Conservation (phyloP, 179 eudicot species). For the Carnegiea gigantea region DNA sequence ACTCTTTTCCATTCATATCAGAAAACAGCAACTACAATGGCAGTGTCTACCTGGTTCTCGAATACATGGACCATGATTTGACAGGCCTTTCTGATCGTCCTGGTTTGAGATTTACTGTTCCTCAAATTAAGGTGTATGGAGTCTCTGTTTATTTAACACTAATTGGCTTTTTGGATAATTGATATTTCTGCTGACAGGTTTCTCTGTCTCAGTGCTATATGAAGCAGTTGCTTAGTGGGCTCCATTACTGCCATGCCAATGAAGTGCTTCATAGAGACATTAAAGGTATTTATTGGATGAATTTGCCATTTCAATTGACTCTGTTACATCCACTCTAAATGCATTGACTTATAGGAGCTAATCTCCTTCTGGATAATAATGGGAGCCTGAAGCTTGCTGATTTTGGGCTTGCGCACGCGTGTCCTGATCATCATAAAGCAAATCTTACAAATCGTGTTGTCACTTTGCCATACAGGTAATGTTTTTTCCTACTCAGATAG, state of each 20-base stretch:
- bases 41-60: slow-evolving; percentile 33
- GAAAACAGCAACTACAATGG: slow-evolving; percentile 33
- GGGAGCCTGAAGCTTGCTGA: slow-evolving; percentile 35
- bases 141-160: background rate
- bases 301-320: background rate
- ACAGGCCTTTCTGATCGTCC: slow-evolving; percentile 42
- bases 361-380: too few species aligned
- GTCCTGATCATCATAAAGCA: slow-evolving; percentile 13
- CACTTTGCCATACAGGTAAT: slow-evolving; percentile 30
- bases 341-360: background rate
- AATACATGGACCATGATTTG: slow-evolving; percentile 41
- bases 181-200: slow-evolving; percentile 6
- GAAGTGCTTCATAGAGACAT: slow-evolving; percentile 38
- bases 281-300: slow-evolving; percentile 24
- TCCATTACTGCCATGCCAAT: slow-evolving; percentile 36
- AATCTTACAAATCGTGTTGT: slow-evolving; percentile 37
- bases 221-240: slow-evolving; percentile 38
- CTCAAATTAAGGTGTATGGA: slow-evolving; percentile 34
- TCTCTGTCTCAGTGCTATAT: slow-evolving; percentile 33
- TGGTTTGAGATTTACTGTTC: slow-evolving; percentile 38
- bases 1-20: slow-evolving; percentile 5
- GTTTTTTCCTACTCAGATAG: too few species aligned
- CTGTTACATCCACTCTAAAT: slow-evolving; percentile 2
- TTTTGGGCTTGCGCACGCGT: slow-evolving; percentile 33
- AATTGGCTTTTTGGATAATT: background rate